Conservation (phyloP, 1,284 basidiomycete species). For the Irpex lacteus region DNA sequence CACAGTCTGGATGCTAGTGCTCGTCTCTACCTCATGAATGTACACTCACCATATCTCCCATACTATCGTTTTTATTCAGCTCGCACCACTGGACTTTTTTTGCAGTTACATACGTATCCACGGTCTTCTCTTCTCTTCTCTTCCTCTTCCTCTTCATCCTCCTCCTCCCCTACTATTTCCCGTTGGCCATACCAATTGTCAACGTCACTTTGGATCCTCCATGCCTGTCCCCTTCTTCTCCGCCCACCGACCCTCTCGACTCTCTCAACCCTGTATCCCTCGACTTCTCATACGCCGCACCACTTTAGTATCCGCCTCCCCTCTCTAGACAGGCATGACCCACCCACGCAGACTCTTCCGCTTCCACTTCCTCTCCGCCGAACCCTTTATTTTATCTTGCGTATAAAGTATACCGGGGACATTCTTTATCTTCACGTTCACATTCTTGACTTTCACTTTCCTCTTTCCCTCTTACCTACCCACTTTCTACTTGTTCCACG, state of each 20-base stretch:
- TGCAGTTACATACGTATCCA: slow-evolving; percentile 5
- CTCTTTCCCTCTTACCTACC: too few species aligned
- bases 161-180: neutral
- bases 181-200: neutral
- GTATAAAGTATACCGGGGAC: neutral
- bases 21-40: slow-evolving; percentile 2
- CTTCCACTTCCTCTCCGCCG: neutral
- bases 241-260: neutral
- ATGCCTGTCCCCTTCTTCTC: neutral
- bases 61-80: neutral
- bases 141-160: neutral
- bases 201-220: neutral
- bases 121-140: neutral
- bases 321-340: neutral
- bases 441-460: neutral
- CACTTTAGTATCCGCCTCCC: neutral
- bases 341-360: neutral
- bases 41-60: slow-evolving; percentile 10
- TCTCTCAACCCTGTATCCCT: neutral
- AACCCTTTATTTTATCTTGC: slow-evolving; percentile 2
- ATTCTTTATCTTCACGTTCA: neutral
- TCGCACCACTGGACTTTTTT: slow-evolving; percentile 12
- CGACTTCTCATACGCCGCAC: neutral
- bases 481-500: neutral
- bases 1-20: slow-evolving; percentile 14